A percentile compares a stretch with the other conserved stretches of the same genome.
These are phyloP conservation scores for Tolypocladium ophioglossoides DNA, from an alignment of 2,329 filamentous ascomycete genomes.

Conservation along the genomic window DNA sequence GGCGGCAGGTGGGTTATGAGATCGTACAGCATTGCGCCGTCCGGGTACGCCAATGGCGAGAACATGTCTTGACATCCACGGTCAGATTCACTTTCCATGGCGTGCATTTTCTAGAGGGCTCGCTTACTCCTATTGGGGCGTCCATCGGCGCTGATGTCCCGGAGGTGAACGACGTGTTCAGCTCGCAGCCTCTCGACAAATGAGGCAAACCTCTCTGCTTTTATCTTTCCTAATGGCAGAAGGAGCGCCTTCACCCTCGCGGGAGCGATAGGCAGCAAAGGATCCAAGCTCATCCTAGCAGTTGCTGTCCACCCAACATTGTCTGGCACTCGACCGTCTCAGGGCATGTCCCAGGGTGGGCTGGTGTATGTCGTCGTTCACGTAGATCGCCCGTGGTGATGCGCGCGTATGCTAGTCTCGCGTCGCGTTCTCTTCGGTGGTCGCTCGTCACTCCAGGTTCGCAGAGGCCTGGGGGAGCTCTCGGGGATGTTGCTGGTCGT, in stretches of 20 bases:
- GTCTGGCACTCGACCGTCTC: slow-evolving; percentile 7
- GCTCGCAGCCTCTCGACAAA: slow-evolving; percentile 70
- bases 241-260: slow-evolving; percentile 83
- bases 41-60: slow-evolving; percentile 78
- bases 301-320: slow-evolving; percentile 25
- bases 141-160: slow-evolving; percentile 77
- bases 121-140: slow-evolving; percentile 71
- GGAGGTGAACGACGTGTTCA: slow-evolving; percentile 73
- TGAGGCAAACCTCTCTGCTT: slow-evolving; percentile 63
- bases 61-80: slow-evolving; percentile 62
- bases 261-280: slow-evolving; percentile 81
- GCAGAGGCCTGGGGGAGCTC: not conserved
- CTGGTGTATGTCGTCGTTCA: not conserved
- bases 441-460: not conserved
- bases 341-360: not conserved
- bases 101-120: slow-evolving; percentile 1
- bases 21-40: slow-evolving; percentile 80
- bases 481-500: not conserved
- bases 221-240: slow-evolving; percentile 79
- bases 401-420: not conserved
- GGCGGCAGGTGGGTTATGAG: slow-evolving; percentile 70
- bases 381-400: not conserved
- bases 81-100: slow-evolving; percentile 8
- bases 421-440: not conserved
- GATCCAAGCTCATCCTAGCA: slow-evolving; percentile 75